Percentiles rank a stretch among this genome's conserved stretches.
Conservation (phyloP, 495 filamentous ascomycete genomes). For the Aspergillus biplanus region DNA sequence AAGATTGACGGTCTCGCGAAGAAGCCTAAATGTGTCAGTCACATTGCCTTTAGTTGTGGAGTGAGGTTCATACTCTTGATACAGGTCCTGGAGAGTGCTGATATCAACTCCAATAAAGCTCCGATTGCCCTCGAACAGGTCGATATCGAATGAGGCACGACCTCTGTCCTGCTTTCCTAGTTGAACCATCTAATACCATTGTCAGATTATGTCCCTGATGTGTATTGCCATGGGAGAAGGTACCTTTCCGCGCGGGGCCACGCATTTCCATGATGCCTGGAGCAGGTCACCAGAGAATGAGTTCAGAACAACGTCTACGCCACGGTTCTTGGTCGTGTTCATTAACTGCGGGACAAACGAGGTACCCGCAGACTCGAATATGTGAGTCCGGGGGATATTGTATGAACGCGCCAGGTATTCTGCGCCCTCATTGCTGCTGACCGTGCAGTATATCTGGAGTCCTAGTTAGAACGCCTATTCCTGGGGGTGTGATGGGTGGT, state of each 20-base stretch:
- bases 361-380: background rate
- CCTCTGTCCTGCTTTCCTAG: background rate
- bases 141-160: constrained; percentile 17
- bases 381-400: background rate
- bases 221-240: background rate
- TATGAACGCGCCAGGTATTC: background rate
- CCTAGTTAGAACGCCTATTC: too few relatives aligned
- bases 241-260: background rate
- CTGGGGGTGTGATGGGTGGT: too few relatives aligned
- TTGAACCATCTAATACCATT: background rate
- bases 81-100: background rate
- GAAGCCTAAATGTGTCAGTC: background rate
- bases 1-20: background rate
- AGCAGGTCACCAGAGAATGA: background rate
- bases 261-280: background rate
- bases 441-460: constrained; percentile 10
- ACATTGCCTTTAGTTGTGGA: too few relatives aligned
- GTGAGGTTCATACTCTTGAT: background rate
- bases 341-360: background rate
- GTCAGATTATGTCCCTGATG: background rate
- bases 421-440: background rate
- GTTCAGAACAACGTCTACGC: background rate
- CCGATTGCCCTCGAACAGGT: constrained; percentile 37
- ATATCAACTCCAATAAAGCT: constrained; percentile 21
- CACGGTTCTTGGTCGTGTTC: background rate